Evolutionary conservation across 2,329 filamentous ascomycete genomes (phyloP).

Genomic region (Diaporthe citriasiana): DNA sequence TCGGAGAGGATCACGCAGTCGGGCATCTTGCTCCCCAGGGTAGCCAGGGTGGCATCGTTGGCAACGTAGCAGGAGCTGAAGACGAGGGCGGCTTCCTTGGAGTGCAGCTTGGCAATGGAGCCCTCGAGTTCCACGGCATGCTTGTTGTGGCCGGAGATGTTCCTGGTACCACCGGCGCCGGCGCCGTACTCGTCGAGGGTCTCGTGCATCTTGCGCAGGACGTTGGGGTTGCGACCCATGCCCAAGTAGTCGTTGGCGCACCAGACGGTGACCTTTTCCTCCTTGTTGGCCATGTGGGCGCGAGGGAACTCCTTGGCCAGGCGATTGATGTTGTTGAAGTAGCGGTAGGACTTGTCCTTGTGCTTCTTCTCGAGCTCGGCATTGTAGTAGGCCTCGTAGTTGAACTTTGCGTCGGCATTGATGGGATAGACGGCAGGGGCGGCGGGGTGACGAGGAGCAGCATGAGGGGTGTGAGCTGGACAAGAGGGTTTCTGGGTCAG

Average conservation of each 20-base stretch:
- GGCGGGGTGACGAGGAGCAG: constrained; percentile 49
- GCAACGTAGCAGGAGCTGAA: constrained; percentile 99
- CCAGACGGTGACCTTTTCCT: constrained; percentile 96
- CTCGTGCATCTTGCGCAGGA: constrained; percentile 92
- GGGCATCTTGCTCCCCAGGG: constrained; percentile 95
- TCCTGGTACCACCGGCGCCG: constrained; percentile 94
- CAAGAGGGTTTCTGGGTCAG: constrained; percentile 34
- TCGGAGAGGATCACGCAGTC: constrained; percentile 98
- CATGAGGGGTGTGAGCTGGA: constrained; percentile 54
- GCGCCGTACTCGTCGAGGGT: constrained; percentile 95
- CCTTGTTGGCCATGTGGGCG: constrained; percentile 87
- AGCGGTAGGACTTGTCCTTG: constrained; percentile 99
- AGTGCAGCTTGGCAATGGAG: constrained; percentile 87
- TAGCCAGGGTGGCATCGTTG: constrained; percentile 96
- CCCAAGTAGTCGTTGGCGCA: constrained; percentile 99
- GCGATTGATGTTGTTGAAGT: constrained; percentile 99
- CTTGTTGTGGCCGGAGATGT: constrained; percentile 98
- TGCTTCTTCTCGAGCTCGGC: constrained; percentile 97
- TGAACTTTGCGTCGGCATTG: constrained; percentile 73
- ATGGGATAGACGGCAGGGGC: constrained; percentile 47
- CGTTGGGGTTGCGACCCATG: constrained; percentile 92
- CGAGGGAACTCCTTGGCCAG: constrained; percentile 96
- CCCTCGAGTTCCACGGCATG: constrained; percentile 89
- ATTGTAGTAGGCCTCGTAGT: constrained; percentile 92
- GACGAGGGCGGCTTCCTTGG: constrained; percentile 91